phyloP scores from a whole-genome alignment of 2,329 filamentous ascomycete species.

The Penicillium psychrosexuale region DNA sequence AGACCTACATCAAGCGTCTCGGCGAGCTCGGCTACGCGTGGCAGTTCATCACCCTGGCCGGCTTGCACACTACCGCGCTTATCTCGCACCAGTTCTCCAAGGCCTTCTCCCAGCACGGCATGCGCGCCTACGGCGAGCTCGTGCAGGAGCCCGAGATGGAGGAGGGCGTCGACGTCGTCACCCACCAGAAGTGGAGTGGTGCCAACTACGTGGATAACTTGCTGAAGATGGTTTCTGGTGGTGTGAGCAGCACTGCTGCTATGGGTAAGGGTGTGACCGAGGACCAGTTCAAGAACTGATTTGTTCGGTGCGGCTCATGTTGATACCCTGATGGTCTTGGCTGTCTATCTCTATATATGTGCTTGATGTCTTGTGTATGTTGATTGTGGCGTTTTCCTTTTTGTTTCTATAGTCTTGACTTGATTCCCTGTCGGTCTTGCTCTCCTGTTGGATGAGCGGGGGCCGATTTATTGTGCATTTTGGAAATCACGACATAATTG shows the following conservation, averaged over 20 bases:
- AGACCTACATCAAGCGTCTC: slow-evolving; percentile 93
- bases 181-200: slow-evolving; percentile 98
- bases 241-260: slow-evolving; percentile 84
- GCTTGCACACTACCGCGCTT: slow-evolving; percentile 90
- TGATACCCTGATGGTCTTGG: slow-evolving; percentile 7
- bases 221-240: slow-evolving; percentile 95
- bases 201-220: slow-evolving; percentile 92
- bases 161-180: slow-evolving; percentile 85
- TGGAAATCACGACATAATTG: background rate
- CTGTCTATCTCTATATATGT: slow-evolving; percentile 9
- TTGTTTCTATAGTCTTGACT: slow-evolving; percentile 8
- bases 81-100: slow-evolving; percentile 85
- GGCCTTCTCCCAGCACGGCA: slow-evolving; percentile 76
- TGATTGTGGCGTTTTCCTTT: slow-evolving; percentile 8
- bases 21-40: slow-evolving; percentile 91
- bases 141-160: slow-evolving; percentile 98
- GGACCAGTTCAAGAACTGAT: slow-evolving; percentile 75
- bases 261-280: slow-evolving; percentile 99
- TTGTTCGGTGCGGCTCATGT: background rate
- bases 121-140: slow-evolving; percentile 95
- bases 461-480: slow-evolving; percentile 9
- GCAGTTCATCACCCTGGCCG: slow-evolving; percentile 99
- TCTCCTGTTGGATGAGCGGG: background rate
- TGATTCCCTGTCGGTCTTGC: slow-evolving; percentile 15
- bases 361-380: slow-evolving; percentile 5